Conservation (phyloP, 495 filamentous ascomycete genomes). For the Penicillium desertorum region DNA sequence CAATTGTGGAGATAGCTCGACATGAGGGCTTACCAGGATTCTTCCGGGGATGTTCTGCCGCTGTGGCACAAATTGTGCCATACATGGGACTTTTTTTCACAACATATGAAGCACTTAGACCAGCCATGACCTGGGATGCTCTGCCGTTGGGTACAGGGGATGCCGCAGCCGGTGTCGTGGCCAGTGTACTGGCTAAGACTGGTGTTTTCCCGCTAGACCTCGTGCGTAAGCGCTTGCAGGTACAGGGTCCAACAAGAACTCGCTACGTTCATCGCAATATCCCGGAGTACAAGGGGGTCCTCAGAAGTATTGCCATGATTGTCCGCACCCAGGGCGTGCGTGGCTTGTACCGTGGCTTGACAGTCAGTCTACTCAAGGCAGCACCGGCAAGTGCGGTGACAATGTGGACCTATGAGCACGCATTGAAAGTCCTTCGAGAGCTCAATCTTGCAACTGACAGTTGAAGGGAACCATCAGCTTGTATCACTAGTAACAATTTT, state of each 20-base stretch:
- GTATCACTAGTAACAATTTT: slow-evolving; percentile 4
- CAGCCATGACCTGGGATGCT: slow-evolving; percentile 49
- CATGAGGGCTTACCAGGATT: slow-evolving; percentile 77
- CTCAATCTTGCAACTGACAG: slow-evolving; percentile 33
- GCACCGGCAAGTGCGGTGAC: slow-evolving; percentile 93
- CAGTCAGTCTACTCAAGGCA: slow-evolving; percentile 87
- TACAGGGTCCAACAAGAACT: slow-evolving; percentile 82
- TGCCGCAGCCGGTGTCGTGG: slow-evolving; percentile 75
- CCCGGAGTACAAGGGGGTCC: slow-evolving; percentile 73
- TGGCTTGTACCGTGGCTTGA: slow-evolving; percentile 85
- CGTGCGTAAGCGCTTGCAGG: slow-evolving; percentile 88
- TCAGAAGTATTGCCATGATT: slow-evolving; percentile 63
- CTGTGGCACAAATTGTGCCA: slow-evolving; percentile 81
- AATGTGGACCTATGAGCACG: slow-evolving; percentile 96
- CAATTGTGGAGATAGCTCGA: slow-evolving; percentile 67
- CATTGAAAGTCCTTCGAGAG: slow-evolving; percentile 57
- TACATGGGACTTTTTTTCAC: slow-evolving; percentile 97
- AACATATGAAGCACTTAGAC: slow-evolving; percentile 72
- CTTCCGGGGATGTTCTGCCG: slow-evolving; percentile 81
- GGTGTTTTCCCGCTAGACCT: slow-evolving; percentile 92
- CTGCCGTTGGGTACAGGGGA: slow-evolving; percentile 75
- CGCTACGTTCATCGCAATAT: slow-evolving; percentile 85
- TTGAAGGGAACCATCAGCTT: slow-evolving; percentile 2
- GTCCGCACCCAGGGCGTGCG: slow-evolving; percentile 68
- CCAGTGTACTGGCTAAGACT: slow-evolving; percentile 80